Conservation (phyloP, 306 rosid species). For the Herpetospermum pedunculosum region DNA sequence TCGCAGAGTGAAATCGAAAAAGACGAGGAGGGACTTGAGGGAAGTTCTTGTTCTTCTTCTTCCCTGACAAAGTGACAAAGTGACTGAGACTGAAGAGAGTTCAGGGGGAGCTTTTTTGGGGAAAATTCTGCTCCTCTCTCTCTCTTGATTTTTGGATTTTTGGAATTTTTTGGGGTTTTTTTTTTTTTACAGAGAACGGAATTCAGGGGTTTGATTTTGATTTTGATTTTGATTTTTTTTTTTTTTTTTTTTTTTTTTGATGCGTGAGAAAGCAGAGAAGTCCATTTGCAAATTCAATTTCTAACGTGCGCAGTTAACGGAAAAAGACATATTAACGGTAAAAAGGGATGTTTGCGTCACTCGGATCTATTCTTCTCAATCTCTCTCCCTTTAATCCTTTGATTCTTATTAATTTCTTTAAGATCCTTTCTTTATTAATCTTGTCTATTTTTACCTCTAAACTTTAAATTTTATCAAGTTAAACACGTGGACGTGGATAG, state of each 20-base stretch:
- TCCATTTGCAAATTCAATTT: neutral
- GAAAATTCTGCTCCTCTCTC: neutral
- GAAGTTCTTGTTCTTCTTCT: neutral
- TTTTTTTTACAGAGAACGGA: neutral
- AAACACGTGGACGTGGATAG: no score
- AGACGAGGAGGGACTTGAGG: neutral
- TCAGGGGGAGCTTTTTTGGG: constrained; percentile 12
- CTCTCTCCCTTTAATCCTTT: neutral
- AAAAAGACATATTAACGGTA: constrained; percentile 36
- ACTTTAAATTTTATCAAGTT: no score
- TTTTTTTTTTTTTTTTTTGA: neutral
- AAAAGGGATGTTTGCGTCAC: neutral
- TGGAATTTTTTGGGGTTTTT: neutral
- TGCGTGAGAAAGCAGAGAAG: constrained; percentile 24
- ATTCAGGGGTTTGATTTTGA: neutral
- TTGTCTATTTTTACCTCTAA: no score
- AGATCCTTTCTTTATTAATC: no score
- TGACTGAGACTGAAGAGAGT: constrained; percentile 10
- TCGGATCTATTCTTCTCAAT: neutral
- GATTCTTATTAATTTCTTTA: neutral
- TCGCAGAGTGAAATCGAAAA: constrained; percentile 24
- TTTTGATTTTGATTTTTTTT: neutral
- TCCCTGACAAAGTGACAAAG: neutral
- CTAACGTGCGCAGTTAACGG: constrained; percentile 28
- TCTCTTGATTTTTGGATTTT: neutral